phyloP scores from a whole-genome alignment of 225 moss, liverwort and hornwort species.

The Asterella californica region DNA sequence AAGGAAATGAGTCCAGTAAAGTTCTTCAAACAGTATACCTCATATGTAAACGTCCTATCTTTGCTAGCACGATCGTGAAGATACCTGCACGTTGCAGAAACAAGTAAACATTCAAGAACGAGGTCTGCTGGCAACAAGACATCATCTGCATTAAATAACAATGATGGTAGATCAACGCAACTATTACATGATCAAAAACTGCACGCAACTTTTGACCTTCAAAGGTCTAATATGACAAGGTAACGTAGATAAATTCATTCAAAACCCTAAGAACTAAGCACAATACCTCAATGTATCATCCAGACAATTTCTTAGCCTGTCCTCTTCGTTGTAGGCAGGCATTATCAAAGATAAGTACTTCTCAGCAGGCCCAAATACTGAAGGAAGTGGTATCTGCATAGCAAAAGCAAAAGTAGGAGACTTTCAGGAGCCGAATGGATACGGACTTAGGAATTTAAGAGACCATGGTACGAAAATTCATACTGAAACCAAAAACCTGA shows the following conservation, averaged over 20 bases:
- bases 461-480: too few relatives aligned
- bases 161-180: neutral
- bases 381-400: slow-evolving; percentile 70
- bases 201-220: neutral
- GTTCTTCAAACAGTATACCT: slow-evolving; percentile 37
- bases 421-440: too few relatives aligned
- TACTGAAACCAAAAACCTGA: neutral
- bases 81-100: slow-evolving; percentile 53
- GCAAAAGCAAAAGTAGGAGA: neutral
- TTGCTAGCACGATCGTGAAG: slow-evolving; percentile 80
- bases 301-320: slow-evolving; percentile 71
- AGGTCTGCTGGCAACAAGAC: neutral
- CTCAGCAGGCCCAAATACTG: slow-evolving; percentile 71
- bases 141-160: neutral
- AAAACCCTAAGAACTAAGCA: neutral
- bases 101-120: neutral
- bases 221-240: neutral
- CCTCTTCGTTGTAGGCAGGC: slow-evolving; percentile 90
- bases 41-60: slow-evolving; percentile 84
- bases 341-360: slow-evolving; percentile 88
- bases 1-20: too few relatives aligned
- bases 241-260: neutral
- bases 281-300: slow-evolving; percentile 83
- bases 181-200: neutral
- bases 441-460: too few relatives aligned